Evolutionary conservation across 2,329 filamentous ascomycete genomes (phyloP).

Genomic region (Plectosphaerella cucumerina): DNA sequence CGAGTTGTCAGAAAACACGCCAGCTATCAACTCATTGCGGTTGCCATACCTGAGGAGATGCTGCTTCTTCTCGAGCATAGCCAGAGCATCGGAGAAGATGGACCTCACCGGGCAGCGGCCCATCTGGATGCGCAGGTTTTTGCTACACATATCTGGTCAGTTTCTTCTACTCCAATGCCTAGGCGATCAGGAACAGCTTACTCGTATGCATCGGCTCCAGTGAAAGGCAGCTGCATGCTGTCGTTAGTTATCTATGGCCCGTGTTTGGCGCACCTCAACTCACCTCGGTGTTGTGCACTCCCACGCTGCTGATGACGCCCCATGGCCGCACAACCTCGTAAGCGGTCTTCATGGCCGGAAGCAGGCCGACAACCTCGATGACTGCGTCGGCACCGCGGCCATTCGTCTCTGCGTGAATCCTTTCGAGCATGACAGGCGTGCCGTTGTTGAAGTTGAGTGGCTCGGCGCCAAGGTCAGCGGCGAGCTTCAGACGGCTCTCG

Average conservation of each 20-base stretch:
- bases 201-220: slow-evolving; percentile 58
- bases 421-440: slow-evolving; percentile 58
- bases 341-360: slow-evolving; percentile 63
- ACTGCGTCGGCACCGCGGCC: slow-evolving; percentile 83
- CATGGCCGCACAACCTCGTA: slow-evolving; percentile 70
- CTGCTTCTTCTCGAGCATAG: slow-evolving; percentile 62
- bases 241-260: too few species aligned
- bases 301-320: slow-evolving; percentile 70
- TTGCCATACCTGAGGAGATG: slow-evolving; percentile 56
- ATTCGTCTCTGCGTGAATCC: slow-evolving; percentile 70
- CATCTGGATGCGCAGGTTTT: slow-evolving; percentile 72
- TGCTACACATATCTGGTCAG: too few species aligned
- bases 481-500: slow-evolving; percentile 68
- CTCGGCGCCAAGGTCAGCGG: slow-evolving; percentile 56
- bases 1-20: not conserved
- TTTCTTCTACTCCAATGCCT: too few species aligned
- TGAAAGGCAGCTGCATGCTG: slow-evolving; percentile 68
- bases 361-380: slow-evolving; percentile 72
- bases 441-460: slow-evolving; percentile 27
- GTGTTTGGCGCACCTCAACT: too few species aligned
- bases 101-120: slow-evolving; percentile 71
- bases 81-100: slow-evolving; percentile 62
- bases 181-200: slow-evolving; percentile 23
- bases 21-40: not conserved
- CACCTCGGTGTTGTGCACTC: slow-evolving; percentile 72